Evolutionary conservation across 2,329 filamentous ascomycete genomes (phyloP), one percentile per base, ranked within the genome.

Genomic region (Pezicula carpinea): DNA sequence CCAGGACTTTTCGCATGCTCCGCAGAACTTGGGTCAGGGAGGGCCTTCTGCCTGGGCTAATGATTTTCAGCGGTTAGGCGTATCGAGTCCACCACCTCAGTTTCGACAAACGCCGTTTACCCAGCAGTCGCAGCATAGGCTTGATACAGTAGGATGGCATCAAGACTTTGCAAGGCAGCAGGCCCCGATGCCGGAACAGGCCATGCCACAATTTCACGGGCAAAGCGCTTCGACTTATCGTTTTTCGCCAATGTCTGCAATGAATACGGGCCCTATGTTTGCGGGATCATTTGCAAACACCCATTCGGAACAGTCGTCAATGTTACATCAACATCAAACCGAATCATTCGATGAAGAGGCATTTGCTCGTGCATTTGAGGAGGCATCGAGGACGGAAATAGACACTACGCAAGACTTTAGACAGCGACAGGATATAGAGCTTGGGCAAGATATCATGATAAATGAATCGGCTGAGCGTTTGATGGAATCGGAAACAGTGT

Each of bases 291-390:
- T 40, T 21, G n/a, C n/a, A 14, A 40, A 23, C 13, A 40, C 8
- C 22, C 49, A 53, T 35, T 22, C 46, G 4, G 42, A 54, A 6
- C 46, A 49, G 19, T 35, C 45, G 19, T 46, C 50, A 34, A 39
- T 49, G 17, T 14, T 48, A 49, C 63, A 64, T 33, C 51, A 55
- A 39, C 58, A 57, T 44, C 64, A 69, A 32, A 58, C 64, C 1
- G 68, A 71, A 15, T 57, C 63, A 8, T 77, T 76, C 47, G 74
- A 80, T 46, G 74, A 79, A 33, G 75, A 70, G 17, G 77, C 76
- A 14, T 80, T 81, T 52, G 75, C 73, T 42, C 61, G 67, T 40
- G 76, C 77, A 2, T 81, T 80, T 54, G 73, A 64, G 15, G 53
- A 60, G 42, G 62, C 60, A n/a, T 58, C 60, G 11, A 51, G 54